These are phyloP conservation scores for Neurospora tetraspora DNA, from an alignment of 495 filamentous ascomycete genomes.

Conservation along the genomic window DNA sequence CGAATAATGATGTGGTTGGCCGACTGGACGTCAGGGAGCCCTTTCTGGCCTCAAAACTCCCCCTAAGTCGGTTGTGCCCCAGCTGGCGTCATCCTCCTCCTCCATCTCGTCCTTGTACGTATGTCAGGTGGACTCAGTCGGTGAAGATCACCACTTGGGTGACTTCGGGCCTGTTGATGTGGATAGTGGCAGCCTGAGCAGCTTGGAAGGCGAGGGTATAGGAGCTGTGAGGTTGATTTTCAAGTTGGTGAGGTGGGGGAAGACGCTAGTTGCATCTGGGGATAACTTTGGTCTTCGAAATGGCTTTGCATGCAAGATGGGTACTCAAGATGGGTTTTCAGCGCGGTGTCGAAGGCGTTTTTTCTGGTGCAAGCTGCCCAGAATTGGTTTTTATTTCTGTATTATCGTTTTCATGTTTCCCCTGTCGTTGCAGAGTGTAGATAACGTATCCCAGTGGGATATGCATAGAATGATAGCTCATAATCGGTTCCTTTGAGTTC, in stretches of 20 bases:
- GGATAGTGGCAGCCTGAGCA: not conserved
- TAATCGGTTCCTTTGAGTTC: not conserved
- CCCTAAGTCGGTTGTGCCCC: not conserved
- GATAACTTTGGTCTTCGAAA: not conserved
- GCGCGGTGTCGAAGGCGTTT: not conserved
- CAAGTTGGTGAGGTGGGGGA: not conserved
- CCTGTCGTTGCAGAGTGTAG: not conserved
- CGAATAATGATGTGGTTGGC: not conserved
- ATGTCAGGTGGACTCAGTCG: not conserved
- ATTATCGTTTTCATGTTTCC: not conserved
- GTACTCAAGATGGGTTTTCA: not conserved
- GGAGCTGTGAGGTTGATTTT: not conserved
- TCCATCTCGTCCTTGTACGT: not conserved
- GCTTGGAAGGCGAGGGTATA: not conserved
- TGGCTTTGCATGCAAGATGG: not conserved
- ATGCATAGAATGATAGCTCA: not conserved
- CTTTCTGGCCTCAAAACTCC: not conserved
- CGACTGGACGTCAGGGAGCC: not conserved
- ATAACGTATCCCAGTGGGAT: not conserved
- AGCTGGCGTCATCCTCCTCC: not conserved
- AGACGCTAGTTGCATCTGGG: not conserved
- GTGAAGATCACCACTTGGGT: not conserved
- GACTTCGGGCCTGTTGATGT: not conserved
- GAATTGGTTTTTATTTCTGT: not conserved
- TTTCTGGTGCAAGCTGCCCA: not conserved